Base-by-base conservation (phyloP, 2,329 filamentous ascomycete genomes). In the Calonectria montana region DNA sequence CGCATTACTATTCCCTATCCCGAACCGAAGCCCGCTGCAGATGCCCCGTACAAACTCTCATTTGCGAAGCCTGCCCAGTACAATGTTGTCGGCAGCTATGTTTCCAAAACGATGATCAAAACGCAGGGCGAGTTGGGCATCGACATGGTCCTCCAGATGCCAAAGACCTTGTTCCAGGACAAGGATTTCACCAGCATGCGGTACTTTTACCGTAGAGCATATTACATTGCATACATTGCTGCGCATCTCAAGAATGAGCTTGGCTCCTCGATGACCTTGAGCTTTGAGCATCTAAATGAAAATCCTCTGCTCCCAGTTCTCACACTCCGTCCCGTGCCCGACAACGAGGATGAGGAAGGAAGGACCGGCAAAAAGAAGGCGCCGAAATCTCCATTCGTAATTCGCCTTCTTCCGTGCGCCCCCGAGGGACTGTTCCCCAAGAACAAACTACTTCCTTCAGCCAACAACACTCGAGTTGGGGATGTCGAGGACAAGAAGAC, bases 151-250 rank as follows among this genome's bases (percentile, higher is more conserved):
- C 91, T 97, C 18, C 93, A 94, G 59, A 97, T 99, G 91, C 96
- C 97, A 6, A 83, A 86, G 69, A 85, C 89, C 1, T 84, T 98
- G 15, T 96, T 98, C 79, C 95, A 98, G 80, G 94, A 97, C 53
- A 98, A 98, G 84, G 97, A 99, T 83, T 98, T 96, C 81, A 88
- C 96, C 62, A 95, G 98, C 82, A 89, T 97, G 86, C 91, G 97
- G 73, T 98, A 97, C 84, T 98, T 98, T 81, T 96, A 98, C 85
- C 97, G 98, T 80, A 89, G 96, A 74, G 94, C 97, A 15, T 98
- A 96, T 83, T 98, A 97, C 80, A 86, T 98, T 63, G 94, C 96
- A 39, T 94, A 94, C 75, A 86, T 98, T 68, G 92, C 95, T 16
- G 91, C 91, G 35, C 91, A 90, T 5, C 86, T 98, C 65, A 91